A percentile compares a stretch with the other conserved stretches of the same genome.
These are phyloP conservation scores for Cryptococcus sp. DNA, from an alignment of 1,284 basidiomycete species.

Conservation along the genomic window DNA sequence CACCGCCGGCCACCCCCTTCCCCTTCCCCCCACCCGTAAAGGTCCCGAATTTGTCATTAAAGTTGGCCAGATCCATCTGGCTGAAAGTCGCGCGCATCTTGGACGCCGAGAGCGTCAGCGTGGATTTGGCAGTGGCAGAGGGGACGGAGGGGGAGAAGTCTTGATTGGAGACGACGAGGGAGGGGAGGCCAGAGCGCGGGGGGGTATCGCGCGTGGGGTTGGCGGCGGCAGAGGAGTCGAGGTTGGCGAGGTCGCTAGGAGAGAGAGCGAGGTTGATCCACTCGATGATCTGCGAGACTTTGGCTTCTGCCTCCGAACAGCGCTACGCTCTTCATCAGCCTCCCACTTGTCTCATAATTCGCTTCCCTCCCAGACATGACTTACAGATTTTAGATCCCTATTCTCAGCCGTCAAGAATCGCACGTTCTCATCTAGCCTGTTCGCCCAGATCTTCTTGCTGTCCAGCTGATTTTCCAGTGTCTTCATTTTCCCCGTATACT, in stretches of 20 bases:
- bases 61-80: slow-evolving; percentile 32
- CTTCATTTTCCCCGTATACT: slow-evolving; percentile 65
- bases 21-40: slow-evolving; percentile 19
- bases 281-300: slow-evolving; percentile 40
- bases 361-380: slow-evolving; percentile 1
- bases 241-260: slow-evolving; percentile 2
- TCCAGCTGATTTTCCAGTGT: slow-evolving; percentile 60
- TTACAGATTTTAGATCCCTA: slow-evolving; percentile 28
- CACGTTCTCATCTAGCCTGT: slow-evolving; percentile 44
- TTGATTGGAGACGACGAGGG: slow-evolving; percentile 19
- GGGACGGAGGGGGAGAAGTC: slow-evolving; percentile 20
- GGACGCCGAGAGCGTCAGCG: slow-evolving; percentile 24
- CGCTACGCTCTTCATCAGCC: slow-evolving; percentile 18
- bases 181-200: slow-evolving; percentile 9
- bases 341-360: too few species aligned
- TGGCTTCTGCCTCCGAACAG: slow-evolving; percentile 39
- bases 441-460: slow-evolving; percentile 46
- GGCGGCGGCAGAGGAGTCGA: neutral
- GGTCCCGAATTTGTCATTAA: slow-evolving; percentile 31
- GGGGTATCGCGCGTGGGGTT: neutral
- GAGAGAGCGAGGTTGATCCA: slow-evolving; percentile 37
- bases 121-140: slow-evolving; percentile 11
- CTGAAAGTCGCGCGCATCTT: slow-evolving; percentile 34
- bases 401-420: slow-evolving; percentile 36
- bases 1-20: slow-evolving; percentile 2